Conservation (phyloP, 1,284 basidiomycete genomes). For the Cutaneotrichosporon mucoides region DNA sequence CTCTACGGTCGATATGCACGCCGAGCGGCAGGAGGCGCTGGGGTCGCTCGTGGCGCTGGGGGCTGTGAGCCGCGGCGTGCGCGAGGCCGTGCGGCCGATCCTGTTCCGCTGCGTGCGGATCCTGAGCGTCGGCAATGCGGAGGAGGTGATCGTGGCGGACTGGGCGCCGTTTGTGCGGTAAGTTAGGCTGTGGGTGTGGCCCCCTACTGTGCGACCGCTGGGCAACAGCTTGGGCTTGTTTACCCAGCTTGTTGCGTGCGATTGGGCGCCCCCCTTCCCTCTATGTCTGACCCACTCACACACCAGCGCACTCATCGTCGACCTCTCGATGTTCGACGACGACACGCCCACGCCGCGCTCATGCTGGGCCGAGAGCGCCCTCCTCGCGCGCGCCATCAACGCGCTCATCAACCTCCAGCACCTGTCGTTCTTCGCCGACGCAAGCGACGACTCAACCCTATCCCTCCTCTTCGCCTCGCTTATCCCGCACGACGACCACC, state of each 20-base stretch:
- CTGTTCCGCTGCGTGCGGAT: conserved; percentile 41
- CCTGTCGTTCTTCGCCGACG: conserved; percentile 44
- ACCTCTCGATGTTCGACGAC: conserved; percentile 41
- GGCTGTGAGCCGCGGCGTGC: conserved; percentile 26
- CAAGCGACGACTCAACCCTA: conserved; percentile 43
- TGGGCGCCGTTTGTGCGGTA: conserved; percentile 42
- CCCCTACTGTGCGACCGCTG: too few relatives aligned
- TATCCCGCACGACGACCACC: conserved; percentile 18
- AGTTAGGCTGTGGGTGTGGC: background rate
- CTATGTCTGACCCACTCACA: too few relatives aligned
- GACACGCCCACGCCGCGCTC: conserved; percentile 23
- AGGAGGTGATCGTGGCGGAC: conserved; percentile 28
- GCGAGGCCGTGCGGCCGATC: conserved; percentile 33
- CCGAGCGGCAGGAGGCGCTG: conserved; percentile 34
- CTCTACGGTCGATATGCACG: conserved; percentile 43
- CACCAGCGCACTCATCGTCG: conserved; percentile 37
- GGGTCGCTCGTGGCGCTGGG: conserved; percentile 31
- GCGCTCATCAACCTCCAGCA: conserved; percentile 38
- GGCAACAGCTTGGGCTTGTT: too few relatives aligned
- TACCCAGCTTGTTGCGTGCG: too few relatives aligned
- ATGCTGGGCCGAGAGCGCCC: conserved; percentile 39
- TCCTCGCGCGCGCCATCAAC: conserved; percentile 28
- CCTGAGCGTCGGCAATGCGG: conserved; percentile 22
- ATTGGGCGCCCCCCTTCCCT: too few relatives aligned
- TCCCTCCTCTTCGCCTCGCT: conserved; percentile 35